Evolutionary conservation across 768 basidiomycete species (phyloP), one percentile per base, ranked within the genome.

Genomic region (Chiua virens): DNA sequence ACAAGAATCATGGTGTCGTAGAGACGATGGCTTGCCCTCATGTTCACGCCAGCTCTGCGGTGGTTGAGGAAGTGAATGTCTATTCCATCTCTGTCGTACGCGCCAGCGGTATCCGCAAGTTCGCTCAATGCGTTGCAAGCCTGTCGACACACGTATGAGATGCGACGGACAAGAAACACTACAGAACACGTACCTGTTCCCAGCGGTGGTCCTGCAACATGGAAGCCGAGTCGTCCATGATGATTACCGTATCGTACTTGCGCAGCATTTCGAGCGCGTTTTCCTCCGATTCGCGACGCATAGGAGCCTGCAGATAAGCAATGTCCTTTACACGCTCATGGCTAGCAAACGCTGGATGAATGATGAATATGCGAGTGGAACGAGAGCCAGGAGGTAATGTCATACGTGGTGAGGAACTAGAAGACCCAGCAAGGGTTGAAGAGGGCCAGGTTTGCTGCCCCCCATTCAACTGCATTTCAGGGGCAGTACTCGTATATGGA

Each of bases 1-100:
- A 45, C 5, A 8, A 27, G 18, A 25, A 42, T 21, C n/a, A 8
- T 15, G n/a, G 1, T 5, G 15, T 11, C 11, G 10, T 30, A 40
- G 6, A 36, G 13, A 42, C n/a, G 1, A 13, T 15, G 17, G 36
- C 62, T 42, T 50, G 71, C 80, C 68, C 71, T 76, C 50, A 82
- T 42, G 50, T 74, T 71, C 10, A 47, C 41, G 0, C 72, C 73
- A 30, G 59, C 57, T 46, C 48, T 57, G 27, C 48, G 37, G 45
- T 72, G 62, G 53, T 86, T 85, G 47, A 87, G 58, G 67, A 87
- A 87, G 56, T 80, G 66, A 5, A 86, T 71, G 51, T 86, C 85
- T 36, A 87, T 77, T 3, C 85, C 85, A 50, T 84, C 77, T 7
- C 55, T 60, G 53, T 83, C 83, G 46, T 85, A 84, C 36, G 63